Evolutionary conservation across 2,329 filamentous ascomycete genomes (phyloP), one percentile per base, ranked within the genome.

Genomic region (Epichloe brachyelytri): DNA sequence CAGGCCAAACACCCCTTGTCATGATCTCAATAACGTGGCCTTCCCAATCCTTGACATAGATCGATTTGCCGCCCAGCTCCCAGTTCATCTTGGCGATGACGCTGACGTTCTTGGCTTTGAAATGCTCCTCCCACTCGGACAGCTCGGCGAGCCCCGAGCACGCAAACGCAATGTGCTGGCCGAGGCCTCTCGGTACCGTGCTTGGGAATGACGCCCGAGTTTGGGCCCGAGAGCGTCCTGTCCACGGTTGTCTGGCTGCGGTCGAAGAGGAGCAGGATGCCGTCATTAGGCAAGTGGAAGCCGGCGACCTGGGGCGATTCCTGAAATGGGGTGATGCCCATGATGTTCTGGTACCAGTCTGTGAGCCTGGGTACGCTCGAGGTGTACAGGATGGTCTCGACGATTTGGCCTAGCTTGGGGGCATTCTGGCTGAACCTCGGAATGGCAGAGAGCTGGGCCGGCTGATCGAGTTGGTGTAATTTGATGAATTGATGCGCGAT

Each of bases 161-260:
- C 12, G 49, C 49, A 46, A 51, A 46, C 14, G 49, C 49, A 26
- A 51, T 51, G 43, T 46, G 49, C 49, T 51, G 49, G 15, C 49
- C 49, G 14, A 51, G 49, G 11, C 49, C 49, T 4, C 49, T 46
- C 49, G 3, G 49, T 43, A 3, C 49, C 49, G 7, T 51, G 49
- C 43, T 51, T 51, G 4, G 49, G 49, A 34, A 51, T 51, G 19
- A 51, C 33, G 14, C 49, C 49, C 11, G 46, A 30, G 4, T 4
- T 39, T 7, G 36, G 43, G 22, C 19, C 46, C 11, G 46, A 26
- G 6, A 46, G 43, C 19, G 34, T 17, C 15, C n/a, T 46, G 14
- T 51, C 41, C 26, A 17, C 36, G 2, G 34, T 51, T 0, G 49
- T 51, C 36, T 45, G 41, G 15, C 19, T 39, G n/a, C 49, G 43